These are phyloP conservation scores for Ramularia collo-cygni DNA, from an alignment of 2,329 filamentous ascomycete species.

Conservation along the genomic window DNA sequence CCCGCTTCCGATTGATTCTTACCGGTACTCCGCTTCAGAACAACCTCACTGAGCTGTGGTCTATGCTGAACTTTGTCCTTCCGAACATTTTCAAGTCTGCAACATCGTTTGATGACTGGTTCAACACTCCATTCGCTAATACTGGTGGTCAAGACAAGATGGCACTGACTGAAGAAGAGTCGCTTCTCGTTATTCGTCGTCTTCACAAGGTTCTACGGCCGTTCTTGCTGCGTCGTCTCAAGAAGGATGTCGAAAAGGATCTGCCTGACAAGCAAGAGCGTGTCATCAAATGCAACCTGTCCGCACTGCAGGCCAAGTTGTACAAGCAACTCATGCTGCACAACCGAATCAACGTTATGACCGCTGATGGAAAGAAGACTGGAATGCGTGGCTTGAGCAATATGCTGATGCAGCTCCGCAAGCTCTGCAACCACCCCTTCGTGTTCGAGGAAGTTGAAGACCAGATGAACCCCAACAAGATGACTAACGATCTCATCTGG, in stretches of 20 bases:
- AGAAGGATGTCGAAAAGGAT: slow-evolving; percentile 99
- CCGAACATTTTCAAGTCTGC: slow-evolving; percentile 99
- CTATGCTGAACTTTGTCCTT: slow-evolving; percentile 95
- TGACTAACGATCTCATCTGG: slow-evolving; percentile 92
- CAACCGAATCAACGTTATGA: slow-evolving; percentile 89
- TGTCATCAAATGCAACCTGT: slow-evolving; percentile 99
- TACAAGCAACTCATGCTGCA: slow-evolving; percentile 97
- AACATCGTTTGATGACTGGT: slow-evolving; percentile 99
- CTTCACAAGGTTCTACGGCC: slow-evolving; percentile 95
- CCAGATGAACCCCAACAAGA: slow-evolving; percentile 85
- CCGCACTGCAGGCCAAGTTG: slow-evolving; percentile 81
- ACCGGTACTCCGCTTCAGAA: slow-evolving; percentile 97
- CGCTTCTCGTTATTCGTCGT: slow-evolving; percentile 94
- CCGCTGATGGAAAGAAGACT: slow-evolving; percentile 93
- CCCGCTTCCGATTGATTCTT: slow-evolving; percentile 90
- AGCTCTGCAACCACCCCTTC: slow-evolving; percentile 98
- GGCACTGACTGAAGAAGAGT: slow-evolving; percentile 99
- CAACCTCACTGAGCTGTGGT: slow-evolving; percentile 93
- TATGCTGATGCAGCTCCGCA: slow-evolving; percentile 99
- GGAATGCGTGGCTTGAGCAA: slow-evolving; percentile 93
- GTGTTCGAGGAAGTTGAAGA: slow-evolving; percentile 98
- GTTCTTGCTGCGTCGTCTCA: slow-evolving; percentile 94
- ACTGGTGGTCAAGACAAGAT: slow-evolving; percentile 98
- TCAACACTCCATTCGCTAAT: slow-evolving; percentile 98
- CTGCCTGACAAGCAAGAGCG: slow-evolving; percentile 98